Evolutionary conservation across 768 basidiomycete species (phyloP), one percentile per base, ranked within the genome.

Genomic region (Termitomyces titanicus): DNA sequence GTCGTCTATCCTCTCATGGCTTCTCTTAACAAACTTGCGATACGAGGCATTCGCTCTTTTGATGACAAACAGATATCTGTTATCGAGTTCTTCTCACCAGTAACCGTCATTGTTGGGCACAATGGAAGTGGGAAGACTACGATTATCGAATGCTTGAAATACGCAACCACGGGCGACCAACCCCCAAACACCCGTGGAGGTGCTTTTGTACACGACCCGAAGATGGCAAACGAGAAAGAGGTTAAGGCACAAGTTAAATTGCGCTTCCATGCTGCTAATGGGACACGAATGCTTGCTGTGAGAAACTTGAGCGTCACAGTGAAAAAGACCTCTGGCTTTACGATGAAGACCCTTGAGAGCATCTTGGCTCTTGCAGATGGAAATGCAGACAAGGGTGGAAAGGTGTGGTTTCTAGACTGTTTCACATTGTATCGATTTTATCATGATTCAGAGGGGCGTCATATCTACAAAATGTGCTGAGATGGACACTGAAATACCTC

Each of bases 61-160:
- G 96, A 98, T 76, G 93, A 96, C 82, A 96, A 98, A 64, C 82
- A 88, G 61, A 83, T 94, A 59, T 80, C 92, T 2, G 82, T 98
- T 62, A 96, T 99, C 68, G 92, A 98, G 71, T 99, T 99, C 75
- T 98, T 94, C 74, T 86, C 87, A 18, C 97, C 97, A 7, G 89
- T 99, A 53, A 99, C 97, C 0, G 95, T 99, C 70, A 98, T 99
- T 56, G 94, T 98, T 2, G 97, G 97, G 2, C 92, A 94, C 75
- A 99, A 99, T 71, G 97, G 97, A 17, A 94, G 92, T 63, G 97
- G 97, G 42, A 99, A 99, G 74, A 99, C 97, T 3, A 99, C 96
- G 0, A 91, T 98, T 67, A 98, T 99, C 71, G 97, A 99, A 78
- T 98, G 96, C 73, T 82, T 99, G 70, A 98, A 98, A 77, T 99